Evolutionary conservation across 2,329 filamentous ascomycete species (phyloP), one percentile per base, ranked within the genome.

Genomic region (Exophiala sideris): DNA sequence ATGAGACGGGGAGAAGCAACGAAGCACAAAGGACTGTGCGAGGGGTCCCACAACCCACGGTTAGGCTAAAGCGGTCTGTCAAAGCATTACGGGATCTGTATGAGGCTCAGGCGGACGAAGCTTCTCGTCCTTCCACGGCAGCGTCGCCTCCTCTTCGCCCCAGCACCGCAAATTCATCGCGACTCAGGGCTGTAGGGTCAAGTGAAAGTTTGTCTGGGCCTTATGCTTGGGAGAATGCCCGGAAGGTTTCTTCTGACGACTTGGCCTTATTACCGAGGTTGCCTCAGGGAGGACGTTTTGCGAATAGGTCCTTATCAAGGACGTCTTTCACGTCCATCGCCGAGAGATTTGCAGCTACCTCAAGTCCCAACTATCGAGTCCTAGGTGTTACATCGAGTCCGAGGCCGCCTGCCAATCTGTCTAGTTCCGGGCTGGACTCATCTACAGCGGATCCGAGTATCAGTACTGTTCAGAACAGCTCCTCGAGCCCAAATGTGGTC

Each of bases 401-500:
- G 10, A 45, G 53, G 34, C 51, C 51, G 7, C 35, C 42, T 20
- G 39, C 51, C 3, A 51, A 57, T 16, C 29, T 50, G 35, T 38
- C 32, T 11, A 50, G 40, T 46, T 48, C 54, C 12, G 45, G 36
- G 21, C 51, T 55, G 11, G 49, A 49, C 29, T 45, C 54, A 7
- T 57, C 53, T 36, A 48, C 53, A 14, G 57, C 52, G 45, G 39
- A 32, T 9, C 51, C 44, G 16, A 50, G 51, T 14, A 34, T 46
- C 5, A 40, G 35, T 38, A 50, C 51, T 34, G 50, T 46, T 44
- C 40, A 66, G 61, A 16, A 64, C 60, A 52, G 62, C 16, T 62
- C 63, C 12, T 74, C 73, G 29, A 75, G 71, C 58, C 72, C 73
- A 2, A 75, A 73, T 47, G 54, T 75, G 21, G 66, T 70, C 32